Percentiles rank a stretch among this genome's conserved stretches.
phyloP scores from a whole-genome alignment of 2,329 filamentous ascomycete species.

The Thermoascus crustaceus region DNA sequence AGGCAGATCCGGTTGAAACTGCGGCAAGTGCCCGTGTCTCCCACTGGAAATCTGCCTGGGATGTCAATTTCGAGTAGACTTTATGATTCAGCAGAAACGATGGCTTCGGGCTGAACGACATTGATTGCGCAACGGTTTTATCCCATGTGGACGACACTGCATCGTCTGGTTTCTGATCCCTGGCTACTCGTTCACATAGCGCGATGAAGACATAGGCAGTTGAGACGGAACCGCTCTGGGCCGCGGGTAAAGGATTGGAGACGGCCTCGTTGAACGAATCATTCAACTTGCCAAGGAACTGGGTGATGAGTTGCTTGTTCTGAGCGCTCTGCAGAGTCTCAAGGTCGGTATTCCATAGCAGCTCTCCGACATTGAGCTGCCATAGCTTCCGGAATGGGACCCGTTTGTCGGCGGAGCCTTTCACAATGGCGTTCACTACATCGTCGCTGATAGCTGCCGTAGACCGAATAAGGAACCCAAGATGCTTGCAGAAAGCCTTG shows the following conservation, averaged over 20 bases:
- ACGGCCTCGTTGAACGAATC: constrained; percentile 70
- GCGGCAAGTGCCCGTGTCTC: constrained; percentile 61
- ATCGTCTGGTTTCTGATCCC: constrained; percentile 48
- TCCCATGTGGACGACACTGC: constrained; percentile 28
- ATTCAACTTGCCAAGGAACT: constrained; percentile 42
- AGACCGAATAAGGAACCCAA: constrained; percentile 54
- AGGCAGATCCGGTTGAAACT: constrained; percentile 48
- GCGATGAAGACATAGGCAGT: constrained; percentile 67
- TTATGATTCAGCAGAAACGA: constrained; percentile 80
- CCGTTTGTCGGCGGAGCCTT: constrained; percentile 82
- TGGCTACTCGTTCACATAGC: constrained; percentile 49
- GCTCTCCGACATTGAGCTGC: constrained; percentile 64
- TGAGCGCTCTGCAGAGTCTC: constrained; percentile 43
- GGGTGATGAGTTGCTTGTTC: constrained; percentile 40
- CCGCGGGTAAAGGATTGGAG: constrained; percentile 67
- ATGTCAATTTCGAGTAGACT: constrained; percentile 70
- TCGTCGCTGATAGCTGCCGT: constrained; percentile 56
- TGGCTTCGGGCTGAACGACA: constrained; percentile 67
- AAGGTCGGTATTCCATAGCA: constrained; percentile 53
- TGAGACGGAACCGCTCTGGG: constrained; percentile 74
- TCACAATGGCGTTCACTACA: constrained; percentile 62
- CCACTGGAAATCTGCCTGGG: constrained; percentile 72
- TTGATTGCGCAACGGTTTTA: constrained; percentile 53
- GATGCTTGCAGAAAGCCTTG: constrained; percentile 58
- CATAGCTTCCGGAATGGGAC: constrained; percentile 68